These are phyloP conservation scores for Imleria badia DNA, from an alignment of 768 basidiomycete genomes.

Conservation along the genomic window DNA sequence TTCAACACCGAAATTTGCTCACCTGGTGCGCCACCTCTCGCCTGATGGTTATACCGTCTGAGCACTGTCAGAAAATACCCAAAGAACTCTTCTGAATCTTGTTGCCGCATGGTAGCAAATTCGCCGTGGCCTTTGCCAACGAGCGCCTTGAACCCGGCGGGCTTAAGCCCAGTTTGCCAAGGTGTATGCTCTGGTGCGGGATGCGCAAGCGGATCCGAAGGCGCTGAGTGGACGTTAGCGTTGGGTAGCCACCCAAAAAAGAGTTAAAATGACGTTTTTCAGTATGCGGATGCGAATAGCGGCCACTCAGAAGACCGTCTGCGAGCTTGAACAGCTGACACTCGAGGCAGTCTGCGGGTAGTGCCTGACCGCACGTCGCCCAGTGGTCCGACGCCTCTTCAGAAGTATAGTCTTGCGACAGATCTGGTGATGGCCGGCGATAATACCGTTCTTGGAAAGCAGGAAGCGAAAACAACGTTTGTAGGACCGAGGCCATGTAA, in stretches of 20 bases:
- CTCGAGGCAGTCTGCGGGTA: slow-evolving; percentile 86
- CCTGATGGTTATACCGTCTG: slow-evolving; percentile 60
- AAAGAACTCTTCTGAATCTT: slow-evolving; percentile 96
- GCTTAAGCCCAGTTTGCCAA: slow-evolving; percentile 78
- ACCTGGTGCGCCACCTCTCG: slow-evolving; percentile 37
- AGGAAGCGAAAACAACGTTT: slow-evolving; percentile 80
- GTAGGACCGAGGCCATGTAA: slow-evolving; percentile 95
- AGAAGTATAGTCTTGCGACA: slow-evolving; percentile 7
- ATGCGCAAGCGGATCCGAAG: slow-evolving; percentile 36
- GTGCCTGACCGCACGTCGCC: slow-evolving; percentile 55
- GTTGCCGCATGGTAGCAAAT: slow-evolving; percentile 95
- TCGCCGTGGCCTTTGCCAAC: slow-evolving; percentile 92
- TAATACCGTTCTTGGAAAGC: slow-evolving; percentile 75
- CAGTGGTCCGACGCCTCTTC: slow-evolving; percentile 52
- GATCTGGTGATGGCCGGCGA: slow-evolving; percentile 17
- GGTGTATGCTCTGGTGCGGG: slow-evolving; percentile 22
- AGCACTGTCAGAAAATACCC: slow-evolving; percentile 74
- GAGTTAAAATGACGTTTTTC: slow-evolving; percentile 20
- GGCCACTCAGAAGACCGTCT: slow-evolving; percentile 89
- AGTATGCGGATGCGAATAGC: slow-evolving; percentile 71
- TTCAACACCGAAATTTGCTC: background rate
- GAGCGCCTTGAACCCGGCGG: slow-evolving; percentile 81
- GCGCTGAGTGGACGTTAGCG: slow-evolving; percentile 17
- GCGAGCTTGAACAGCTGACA: slow-evolving; percentile 93
- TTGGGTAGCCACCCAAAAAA: slow-evolving; percentile 4